Evolutionary conservation across 345 rosid species (phyloP).

Genomic region (Syzygium grande): DNA sequence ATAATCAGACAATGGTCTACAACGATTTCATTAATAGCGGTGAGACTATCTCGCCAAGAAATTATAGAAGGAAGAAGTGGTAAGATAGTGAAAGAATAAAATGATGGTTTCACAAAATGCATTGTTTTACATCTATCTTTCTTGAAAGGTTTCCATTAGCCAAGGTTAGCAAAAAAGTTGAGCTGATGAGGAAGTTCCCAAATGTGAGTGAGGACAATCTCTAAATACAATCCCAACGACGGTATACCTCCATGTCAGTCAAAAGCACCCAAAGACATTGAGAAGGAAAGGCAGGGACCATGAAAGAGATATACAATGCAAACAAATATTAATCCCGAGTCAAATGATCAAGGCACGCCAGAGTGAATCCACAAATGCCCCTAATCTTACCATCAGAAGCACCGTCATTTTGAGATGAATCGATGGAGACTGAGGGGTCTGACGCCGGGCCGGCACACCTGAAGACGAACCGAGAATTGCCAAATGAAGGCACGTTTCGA

Average conservation of each 20-base stretch:
- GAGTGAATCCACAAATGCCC: neutral
- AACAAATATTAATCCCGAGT: neutral
- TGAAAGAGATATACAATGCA: neutral
- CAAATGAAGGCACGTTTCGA: neutral
- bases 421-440: neutral
- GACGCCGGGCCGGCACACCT: neutral
- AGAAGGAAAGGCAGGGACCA: neutral
- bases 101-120: neutral
- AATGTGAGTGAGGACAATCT: neutral
- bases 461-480: neutral
- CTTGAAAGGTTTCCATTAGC: neutral
- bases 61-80: neutral
- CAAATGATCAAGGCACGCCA: neutral
- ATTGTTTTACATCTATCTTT: neutral
- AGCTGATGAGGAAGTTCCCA: neutral
- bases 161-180: neutral
- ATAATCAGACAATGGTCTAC: neutral
- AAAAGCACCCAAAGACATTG: neutral
- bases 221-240: neutral
- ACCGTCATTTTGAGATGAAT: neutral
- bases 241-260: neutral
- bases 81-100: neutral
- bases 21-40: neutral
- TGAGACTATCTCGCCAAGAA: neutral
- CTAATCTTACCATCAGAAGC: conserved; percentile 1